Base-by-base conservation (phyloP, 139 green algal genomes). In the Coelastrella sp. region DNA sequence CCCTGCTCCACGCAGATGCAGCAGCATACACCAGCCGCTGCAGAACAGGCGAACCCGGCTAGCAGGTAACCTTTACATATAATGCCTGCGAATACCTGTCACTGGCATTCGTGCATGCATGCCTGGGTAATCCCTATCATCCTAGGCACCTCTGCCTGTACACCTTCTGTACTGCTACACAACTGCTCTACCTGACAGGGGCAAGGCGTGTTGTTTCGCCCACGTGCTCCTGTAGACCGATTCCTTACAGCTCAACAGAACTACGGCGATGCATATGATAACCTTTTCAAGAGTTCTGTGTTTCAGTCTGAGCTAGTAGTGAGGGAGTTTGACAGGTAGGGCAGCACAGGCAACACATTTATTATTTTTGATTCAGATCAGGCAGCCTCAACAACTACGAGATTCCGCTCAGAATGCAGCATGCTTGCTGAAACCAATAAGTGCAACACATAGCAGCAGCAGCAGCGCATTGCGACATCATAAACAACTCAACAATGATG, bases 221-320 rank as follows among this genome's bases (percentile, higher is more conserved):
- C 63, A 70, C 15, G 63, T 70, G 15, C 15, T 5, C 15, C 63
- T 19, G 78, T 27, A 83, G 78, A 57, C 7, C 27, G 60, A 15
- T 11, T 56, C 15, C 27, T 27, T 22, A 6, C 27, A 14, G 79
- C 79, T 56, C n/a, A 49, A 49, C 35, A 74, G 63, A 75, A 76
- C 60, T 84, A 74, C 66, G 87, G 79, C 6, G 87, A 91, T 22
- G 78, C 87, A 6, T 91, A 91, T 76, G 78, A 91, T 20, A 91
- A 91, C 78, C 78, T 91, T 7, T 91, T 91, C 78, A 87, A 72
- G 56, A 74, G 56, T 25, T 81, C 78, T 20, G 76, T 91, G 59
- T 91, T 91, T 59, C 87, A 91, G 78, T 79, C 57, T 59, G 87
- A 91, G 19, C 20, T 91, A 27, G 87, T 85, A 20, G 87, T 91